Evolutionary conservation across 331 rosid genomes (phyloP).

Genomic region (Quercus tomentella): DNA sequence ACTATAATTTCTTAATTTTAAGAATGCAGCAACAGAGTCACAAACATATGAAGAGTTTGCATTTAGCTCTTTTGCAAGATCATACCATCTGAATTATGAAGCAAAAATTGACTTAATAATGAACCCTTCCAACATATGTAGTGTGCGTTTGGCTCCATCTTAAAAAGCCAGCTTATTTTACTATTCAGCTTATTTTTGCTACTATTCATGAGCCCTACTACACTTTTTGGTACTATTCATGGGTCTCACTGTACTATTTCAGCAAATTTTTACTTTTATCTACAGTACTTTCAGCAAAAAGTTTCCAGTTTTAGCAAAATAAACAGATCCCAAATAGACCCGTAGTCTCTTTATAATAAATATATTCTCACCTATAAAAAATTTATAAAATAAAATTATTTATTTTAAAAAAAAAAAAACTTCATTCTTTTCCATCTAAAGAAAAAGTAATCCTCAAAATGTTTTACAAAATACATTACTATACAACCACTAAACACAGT

Average conservation of each 20-base stretch:
- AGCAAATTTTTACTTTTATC: no score
- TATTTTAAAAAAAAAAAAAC: not conserved
- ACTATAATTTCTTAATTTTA: not conserved
- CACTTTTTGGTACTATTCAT: no score
- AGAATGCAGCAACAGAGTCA: not conserved
- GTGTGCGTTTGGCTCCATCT: no score
- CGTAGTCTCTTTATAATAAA: not conserved
- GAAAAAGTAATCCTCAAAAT: not conserved
- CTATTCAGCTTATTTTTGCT: no score
- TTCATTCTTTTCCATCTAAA: not conserved
- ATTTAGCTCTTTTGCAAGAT: not conserved
- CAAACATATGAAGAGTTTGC: not conserved
- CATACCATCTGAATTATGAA: not conserved
- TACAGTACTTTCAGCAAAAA: no score
- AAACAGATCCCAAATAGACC: no score
- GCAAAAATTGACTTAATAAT: not conserved
- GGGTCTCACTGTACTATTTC: no score
- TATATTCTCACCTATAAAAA: no score
- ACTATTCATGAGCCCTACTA: no score
- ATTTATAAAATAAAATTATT: no score
- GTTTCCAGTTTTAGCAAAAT: no score
- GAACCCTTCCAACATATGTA: not conserved
- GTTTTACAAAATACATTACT: not conserved
- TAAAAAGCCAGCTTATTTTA: no score
- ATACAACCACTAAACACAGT: not conserved